Evolutionary conservation across 2,329 filamentous ascomycete genomes (phyloP).

Genomic region (Aspergillus thermomutatus): DNA sequence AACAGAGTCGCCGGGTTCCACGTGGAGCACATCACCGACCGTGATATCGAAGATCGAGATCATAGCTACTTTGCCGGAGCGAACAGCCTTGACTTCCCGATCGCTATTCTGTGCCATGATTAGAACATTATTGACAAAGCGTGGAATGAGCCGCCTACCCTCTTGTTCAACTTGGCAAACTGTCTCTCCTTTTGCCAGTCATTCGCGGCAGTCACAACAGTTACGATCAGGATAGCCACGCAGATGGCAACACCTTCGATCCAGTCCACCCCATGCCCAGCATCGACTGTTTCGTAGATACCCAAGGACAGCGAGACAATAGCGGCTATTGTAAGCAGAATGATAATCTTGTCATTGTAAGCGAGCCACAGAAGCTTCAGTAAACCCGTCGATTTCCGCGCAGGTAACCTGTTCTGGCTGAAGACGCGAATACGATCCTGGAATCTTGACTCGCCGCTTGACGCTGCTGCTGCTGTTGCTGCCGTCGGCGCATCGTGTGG

Average conservation of each 20-base stretch:
- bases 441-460: conserved; percentile 35
- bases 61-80: conserved; percentile 62
- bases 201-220: conserved; percentile 60
- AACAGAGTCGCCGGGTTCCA: conserved; percentile 67
- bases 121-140: conserved; percentile 11
- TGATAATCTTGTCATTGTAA: conserved; percentile 71
- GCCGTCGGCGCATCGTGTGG: background rate
- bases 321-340: conserved; percentile 66
- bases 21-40: conserved; percentile 66
- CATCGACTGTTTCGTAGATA: conserved; percentile 62
- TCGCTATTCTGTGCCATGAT: conserved; percentile 55
- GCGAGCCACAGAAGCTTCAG: conserved; percentile 63
- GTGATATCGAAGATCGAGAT: conserved; percentile 65
- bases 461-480: conserved; percentile 5
- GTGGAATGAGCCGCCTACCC: conserved; percentile 24
- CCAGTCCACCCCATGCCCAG: conserved; percentile 56
- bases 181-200: conserved; percentile 68
- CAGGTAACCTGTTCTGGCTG: conserved; percentile 60
- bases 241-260: conserved; percentile 66
- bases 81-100: conserved; percentile 62
- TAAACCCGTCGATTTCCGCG: conserved; percentile 61
- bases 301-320: conserved; percentile 66
- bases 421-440: conserved; percentile 60
- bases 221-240: conserved; percentile 63
- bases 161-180: conserved; percentile 60